These are phyloP conservation scores for Begonia masoniana DNA, from an alignment of 306 rosid genomes.

Conservation along the genomic window DNA sequence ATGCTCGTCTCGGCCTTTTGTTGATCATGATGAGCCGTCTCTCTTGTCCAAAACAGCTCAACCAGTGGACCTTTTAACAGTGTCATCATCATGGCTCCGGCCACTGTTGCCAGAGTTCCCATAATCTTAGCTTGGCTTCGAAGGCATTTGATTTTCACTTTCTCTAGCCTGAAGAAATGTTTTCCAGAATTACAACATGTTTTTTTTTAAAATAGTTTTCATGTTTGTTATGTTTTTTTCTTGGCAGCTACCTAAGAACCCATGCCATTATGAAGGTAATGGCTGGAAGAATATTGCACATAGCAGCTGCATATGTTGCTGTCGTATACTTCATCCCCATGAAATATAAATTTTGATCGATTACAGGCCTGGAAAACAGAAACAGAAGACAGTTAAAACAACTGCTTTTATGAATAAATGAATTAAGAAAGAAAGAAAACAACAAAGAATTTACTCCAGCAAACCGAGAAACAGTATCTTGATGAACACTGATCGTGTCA, in stretches of 20 bases:
- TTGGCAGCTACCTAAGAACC: slow-evolving; percentile 38
- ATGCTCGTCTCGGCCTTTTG: slow-evolving; percentile 17
- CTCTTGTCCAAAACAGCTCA: slow-evolving; percentile 33
- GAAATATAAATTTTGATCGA: slow-evolving; percentile 75
- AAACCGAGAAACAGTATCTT: slow-evolving; percentile 50
- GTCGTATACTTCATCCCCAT: slow-evolving; percentile 84
- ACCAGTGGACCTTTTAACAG: slow-evolving; percentile 63
- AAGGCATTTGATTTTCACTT: slow-evolving; percentile 35
- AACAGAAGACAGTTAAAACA: not conserved
- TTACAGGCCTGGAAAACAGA: slow-evolving; percentile 62
- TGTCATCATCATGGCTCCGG: slow-evolving; percentile 86
- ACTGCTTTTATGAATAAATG: not conserved
- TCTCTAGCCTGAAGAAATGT: slow-evolving; percentile 46
- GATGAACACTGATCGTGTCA: slow-evolving; percentile 65
- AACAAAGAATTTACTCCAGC: slow-evolving; percentile 45
- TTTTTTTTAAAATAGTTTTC: too few species aligned
- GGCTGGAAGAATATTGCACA: slow-evolving; percentile 80
- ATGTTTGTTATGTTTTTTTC: not conserved
- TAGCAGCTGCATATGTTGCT: slow-evolving; percentile 81
- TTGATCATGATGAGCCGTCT: slow-evolving; percentile 9
- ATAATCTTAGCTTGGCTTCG: slow-evolving; percentile 68
- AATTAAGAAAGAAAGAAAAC: not conserved
- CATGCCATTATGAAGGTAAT: slow-evolving; percentile 71
- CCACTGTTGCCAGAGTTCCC: slow-evolving; percentile 69
- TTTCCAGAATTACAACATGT: too few species aligned